Evolutionary conservation across 2,329 filamentous ascomycete genomes (phyloP).

Genomic region (Septoria linicola): DNA sequence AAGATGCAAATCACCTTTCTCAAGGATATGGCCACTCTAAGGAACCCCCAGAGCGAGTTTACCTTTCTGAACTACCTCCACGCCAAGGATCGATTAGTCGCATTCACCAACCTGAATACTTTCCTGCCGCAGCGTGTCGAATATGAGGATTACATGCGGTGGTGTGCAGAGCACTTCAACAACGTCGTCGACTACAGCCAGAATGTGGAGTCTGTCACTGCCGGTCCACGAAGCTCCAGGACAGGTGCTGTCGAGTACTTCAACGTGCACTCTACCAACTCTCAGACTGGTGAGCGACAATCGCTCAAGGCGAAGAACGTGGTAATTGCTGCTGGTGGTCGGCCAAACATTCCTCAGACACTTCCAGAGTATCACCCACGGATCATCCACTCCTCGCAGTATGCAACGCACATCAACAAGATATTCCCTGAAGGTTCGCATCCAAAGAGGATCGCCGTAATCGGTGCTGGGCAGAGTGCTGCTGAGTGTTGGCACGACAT

Average conservation of each 20-base stretch:
- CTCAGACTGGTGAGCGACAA: slow-evolving; percentile 55
- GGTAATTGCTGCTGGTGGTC: slow-evolving; percentile 66
- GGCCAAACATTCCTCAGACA: slow-evolving; percentile 67
- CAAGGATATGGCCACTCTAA: slow-evolving; percentile 88
- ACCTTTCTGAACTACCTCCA: slow-evolving; percentile 96
- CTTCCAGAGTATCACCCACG: slow-evolving; percentile 69
- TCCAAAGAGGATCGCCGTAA: slow-evolving; percentile 73
- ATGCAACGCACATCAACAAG: slow-evolving; percentile 63
- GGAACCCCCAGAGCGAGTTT: slow-evolving; percentile 85
- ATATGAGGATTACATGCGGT: slow-evolving; percentile 93
- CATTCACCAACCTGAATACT: slow-evolving; percentile 87
- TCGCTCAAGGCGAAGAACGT: slow-evolving; percentile 64
- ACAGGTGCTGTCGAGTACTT: slow-evolving; percentile 62
- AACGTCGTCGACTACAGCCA: slow-evolving; percentile 71
- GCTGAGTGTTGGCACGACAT: slow-evolving; percentile 95
- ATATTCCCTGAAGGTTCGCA: slow-evolving; percentile 58
- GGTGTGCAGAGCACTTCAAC: slow-evolving; percentile 81
- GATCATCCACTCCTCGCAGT: slow-evolving; percentile 87
- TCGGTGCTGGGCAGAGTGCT: slow-evolving; percentile 88
- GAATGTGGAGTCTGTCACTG: slow-evolving; percentile 71
- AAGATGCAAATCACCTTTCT: slow-evolving; percentile 98
- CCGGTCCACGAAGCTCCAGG: slow-evolving; percentile 50
- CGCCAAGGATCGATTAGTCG: slow-evolving; percentile 73
- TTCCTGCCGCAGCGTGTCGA: slow-evolving; percentile 83
- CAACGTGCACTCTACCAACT: slow-evolving; percentile 64